Evolutionary conservation across 495 filamentous ascomycete species (phyloP).

Genomic region (Penicillium angulare): DNA sequence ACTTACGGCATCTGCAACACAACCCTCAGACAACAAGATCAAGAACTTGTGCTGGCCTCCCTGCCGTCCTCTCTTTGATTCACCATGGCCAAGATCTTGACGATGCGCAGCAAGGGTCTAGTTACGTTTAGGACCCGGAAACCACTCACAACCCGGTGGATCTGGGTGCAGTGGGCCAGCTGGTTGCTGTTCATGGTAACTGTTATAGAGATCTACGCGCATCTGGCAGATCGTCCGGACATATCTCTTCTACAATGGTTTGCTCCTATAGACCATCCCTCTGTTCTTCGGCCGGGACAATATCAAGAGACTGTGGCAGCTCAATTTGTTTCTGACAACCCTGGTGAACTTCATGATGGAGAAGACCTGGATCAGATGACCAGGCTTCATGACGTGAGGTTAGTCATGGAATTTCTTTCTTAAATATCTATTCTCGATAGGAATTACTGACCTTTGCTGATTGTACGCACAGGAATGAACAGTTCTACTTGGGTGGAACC

Average conservation of each 20-base stretch:
- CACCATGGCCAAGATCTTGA: neutral
- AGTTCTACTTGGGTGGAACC: slow-evolving; percentile 28
- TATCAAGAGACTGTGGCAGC: slow-evolving; percentile 4
- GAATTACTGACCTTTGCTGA: neutral
- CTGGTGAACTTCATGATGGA: slow-evolving; percentile 16
- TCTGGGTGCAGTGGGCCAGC: slow-evolving; percentile 12
- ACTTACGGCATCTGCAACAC: neutral
- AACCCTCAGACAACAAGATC: neutral
- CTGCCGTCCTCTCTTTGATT: neutral
- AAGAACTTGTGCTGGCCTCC: neutral
- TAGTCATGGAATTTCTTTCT: neutral
- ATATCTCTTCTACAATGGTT: neutral
- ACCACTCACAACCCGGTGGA: neutral
- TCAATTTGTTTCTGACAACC: neutral
- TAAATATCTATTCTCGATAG: neutral
- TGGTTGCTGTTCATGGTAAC: slow-evolving; percentile 8
- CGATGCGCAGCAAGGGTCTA: slow-evolving; percentile 3
- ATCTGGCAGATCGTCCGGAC: slow-evolving; percentile 1
- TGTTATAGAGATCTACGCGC: slow-evolving; percentile 6
- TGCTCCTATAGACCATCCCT: neutral
- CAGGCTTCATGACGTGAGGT: slow-evolving; percentile 16
- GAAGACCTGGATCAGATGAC: slow-evolving; percentile 17
- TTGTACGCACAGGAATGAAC: slow-evolving; percentile 13
- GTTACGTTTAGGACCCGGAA: slow-evolving; percentile 1
- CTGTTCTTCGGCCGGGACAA: slow-evolving; percentile 21